Conservation (phyloP, 176 grass and related monocot species). For the Oryza punctata region DNA sequence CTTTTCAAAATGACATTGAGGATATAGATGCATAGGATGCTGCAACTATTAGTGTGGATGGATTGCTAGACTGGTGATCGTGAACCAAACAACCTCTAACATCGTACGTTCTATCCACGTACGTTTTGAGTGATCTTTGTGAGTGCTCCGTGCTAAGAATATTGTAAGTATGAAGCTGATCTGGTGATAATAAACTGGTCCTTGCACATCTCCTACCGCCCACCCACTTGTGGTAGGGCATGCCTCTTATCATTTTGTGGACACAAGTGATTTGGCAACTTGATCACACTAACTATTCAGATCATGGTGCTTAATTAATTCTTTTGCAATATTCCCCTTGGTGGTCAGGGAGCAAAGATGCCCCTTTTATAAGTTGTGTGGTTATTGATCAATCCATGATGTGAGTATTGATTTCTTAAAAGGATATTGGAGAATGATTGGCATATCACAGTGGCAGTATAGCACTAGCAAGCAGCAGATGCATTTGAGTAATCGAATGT, state of each 20-base stretch:
- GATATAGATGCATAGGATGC: not conserved
- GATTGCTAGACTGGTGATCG: too few relatives aligned
- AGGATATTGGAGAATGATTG: conserved; percentile 13
- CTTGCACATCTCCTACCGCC: not conserved
- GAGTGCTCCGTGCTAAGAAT: not conserved
- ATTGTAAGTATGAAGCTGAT: not conserved
- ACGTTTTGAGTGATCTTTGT: not conserved
- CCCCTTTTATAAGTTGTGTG: not conserved
- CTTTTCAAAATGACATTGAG: not conserved
- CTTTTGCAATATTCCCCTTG: not conserved
- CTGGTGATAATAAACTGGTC: not conserved
- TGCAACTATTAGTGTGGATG: not conserved
- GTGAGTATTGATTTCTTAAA: conserved; percentile 19
- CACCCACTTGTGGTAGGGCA: conserved; percentile 22
- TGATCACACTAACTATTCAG: not conserved
- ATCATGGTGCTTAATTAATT: conserved; percentile 29
- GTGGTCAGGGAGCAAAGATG: not conserved
- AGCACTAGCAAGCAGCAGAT: not conserved
- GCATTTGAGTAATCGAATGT: not conserved
- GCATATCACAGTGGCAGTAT: not conserved
- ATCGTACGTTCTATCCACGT: not conserved
- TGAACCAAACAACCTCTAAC: not conserved
- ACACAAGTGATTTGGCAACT: conserved; percentile 12
- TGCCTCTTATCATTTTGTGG: conserved; percentile 23
- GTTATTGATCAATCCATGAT: conserved; percentile 1